phyloP scores from a whole-genome alignment of 106 monocot genomes.

The Acorus gramineus region DNA sequence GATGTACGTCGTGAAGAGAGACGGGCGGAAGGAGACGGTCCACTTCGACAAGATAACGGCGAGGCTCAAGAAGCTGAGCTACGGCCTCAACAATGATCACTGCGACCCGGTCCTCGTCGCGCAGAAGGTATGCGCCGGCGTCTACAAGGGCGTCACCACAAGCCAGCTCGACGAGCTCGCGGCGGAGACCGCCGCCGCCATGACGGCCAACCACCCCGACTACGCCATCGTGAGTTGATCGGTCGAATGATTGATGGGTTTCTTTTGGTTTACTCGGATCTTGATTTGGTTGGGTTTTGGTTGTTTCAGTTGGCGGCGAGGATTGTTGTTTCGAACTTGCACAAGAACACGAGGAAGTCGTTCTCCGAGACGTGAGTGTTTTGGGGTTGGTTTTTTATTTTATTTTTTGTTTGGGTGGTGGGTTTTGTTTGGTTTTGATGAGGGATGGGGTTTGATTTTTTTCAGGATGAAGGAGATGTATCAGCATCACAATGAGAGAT shows the following conservation, averaged over 20 bases:
- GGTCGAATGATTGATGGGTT: not conserved
- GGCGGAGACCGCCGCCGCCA: slow-evolving; percentile 92
- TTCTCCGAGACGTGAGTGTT: slow-evolving; percentile 87
- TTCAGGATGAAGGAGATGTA: slow-evolving; percentile 4
- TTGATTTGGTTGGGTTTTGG: not conserved
- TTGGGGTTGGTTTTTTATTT: not conserved
- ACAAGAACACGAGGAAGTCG: slow-evolving; percentile 84
- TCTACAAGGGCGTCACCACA: slow-evolving; percentile 89
- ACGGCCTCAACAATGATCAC: slow-evolving; percentile 83
- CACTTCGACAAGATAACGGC: slow-evolving; percentile 99
- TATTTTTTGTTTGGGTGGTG: too few species aligned
- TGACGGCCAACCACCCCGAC: slow-evolving; percentile 86
- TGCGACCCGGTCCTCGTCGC: slow-evolving; percentile 86
- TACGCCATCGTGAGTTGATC: slow-evolving; percentile 46
- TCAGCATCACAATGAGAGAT: not conserved
- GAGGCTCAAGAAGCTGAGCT: slow-evolving; percentile 86
- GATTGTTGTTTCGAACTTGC: slow-evolving; percentile 91
- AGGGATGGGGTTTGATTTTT: not conserved
- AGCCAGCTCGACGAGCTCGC: slow-evolving; percentile 91
- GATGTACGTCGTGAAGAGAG: slow-evolving; percentile 97
- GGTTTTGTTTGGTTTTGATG: not conserved
- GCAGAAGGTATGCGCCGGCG: slow-evolving; percentile 90
- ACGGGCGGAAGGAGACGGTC: slow-evolving; percentile 75
- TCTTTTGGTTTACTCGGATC: not conserved
- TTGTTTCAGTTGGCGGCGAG: slow-evolving; percentile 78